phyloP scores from a whole-genome alignment of 2,329 filamentous ascomycete genomes.

The Epichloe hybrida region DNA sequence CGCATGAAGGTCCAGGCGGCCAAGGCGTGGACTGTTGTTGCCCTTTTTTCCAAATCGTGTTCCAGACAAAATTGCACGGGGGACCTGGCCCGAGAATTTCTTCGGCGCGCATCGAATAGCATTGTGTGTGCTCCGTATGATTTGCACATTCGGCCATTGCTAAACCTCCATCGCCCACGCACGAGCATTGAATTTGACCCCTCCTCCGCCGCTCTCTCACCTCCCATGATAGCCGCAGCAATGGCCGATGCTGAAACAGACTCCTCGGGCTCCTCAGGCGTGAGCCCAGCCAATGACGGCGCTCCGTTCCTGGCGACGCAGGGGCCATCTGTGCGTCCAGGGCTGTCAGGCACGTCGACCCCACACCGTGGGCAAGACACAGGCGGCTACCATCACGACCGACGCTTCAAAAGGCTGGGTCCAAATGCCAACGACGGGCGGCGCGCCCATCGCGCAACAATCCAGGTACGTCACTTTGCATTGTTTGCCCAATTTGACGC shows the following conservation, averaged over 20 bases:
- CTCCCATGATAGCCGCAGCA: background rate
- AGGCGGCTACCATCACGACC: background rate
- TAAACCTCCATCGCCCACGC: too few relatives aligned
- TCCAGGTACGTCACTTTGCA: constrained; percentile 1
- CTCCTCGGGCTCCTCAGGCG: background rate
- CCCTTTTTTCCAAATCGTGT: background rate
- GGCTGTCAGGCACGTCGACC: background rate
- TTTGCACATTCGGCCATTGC: background rate
- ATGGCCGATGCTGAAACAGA: constrained; percentile 2
- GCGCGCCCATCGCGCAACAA: background rate
- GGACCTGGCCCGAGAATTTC: too few relatives aligned
- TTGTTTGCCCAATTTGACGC: background rate
- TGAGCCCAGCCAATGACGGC: constrained; percentile 4
- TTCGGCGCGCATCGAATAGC: too few relatives aligned
- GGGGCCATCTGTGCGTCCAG: background rate
- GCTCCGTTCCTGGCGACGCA: constrained; percentile 1
- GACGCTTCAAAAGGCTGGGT: background rate
- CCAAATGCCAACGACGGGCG: constrained; percentile 1
- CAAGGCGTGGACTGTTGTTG: background rate
- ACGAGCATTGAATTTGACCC: too few relatives aligned
- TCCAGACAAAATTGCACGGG: background rate
- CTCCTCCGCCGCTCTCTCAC: background rate
- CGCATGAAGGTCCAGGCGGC: background rate
- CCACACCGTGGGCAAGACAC: background rate
- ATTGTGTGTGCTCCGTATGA: background rate